Evolutionary conservation across 2,329 filamentous ascomycete species (phyloP).

Genomic region (Shiraia bambusicola): DNA sequence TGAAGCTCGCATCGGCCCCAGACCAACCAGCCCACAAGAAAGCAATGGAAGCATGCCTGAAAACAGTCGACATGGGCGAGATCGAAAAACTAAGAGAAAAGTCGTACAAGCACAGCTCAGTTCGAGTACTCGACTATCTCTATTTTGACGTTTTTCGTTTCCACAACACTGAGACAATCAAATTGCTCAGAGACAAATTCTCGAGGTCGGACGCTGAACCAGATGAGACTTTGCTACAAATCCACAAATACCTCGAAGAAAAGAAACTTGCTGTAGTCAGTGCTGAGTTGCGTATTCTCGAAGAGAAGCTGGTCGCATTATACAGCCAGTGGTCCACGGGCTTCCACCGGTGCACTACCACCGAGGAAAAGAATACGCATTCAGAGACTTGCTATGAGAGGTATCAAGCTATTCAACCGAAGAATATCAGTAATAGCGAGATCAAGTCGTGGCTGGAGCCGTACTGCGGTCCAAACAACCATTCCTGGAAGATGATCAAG

Average conservation of each 20-base stretch:
- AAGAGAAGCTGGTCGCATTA: conserved; percentile 2
- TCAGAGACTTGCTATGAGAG: conserved; percentile 21
- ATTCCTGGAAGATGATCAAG: conserved; percentile 49
- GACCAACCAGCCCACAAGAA: conserved; percentile 43
- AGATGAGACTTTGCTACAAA: conserved; percentile 20
- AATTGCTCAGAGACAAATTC: conserved; percentile 27
- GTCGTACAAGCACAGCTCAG: conserved; percentile 19
- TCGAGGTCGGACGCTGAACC: conserved; percentile 22
- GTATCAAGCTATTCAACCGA: conserved; percentile 25
- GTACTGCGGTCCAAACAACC: conserved; percentile 2
- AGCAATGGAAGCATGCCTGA: conserved; percentile 30
- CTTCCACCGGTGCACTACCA: conserved; percentile 1
- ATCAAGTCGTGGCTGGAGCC: conserved; percentile 16
- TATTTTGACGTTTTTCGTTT: conserved; percentile 56
- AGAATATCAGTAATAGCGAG: conserved; percentile 7
- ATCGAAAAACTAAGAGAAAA: conserved; percentile 19
- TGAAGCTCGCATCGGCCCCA: conserved; percentile 53
- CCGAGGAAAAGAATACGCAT: conserved; percentile 11
- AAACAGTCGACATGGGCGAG: conserved; percentile 15
- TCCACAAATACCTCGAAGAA: conserved; percentile 2
- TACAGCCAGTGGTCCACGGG: conserved; percentile 8
- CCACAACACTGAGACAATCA: conserved; percentile 38
- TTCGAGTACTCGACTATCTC: conserved; percentile 64
- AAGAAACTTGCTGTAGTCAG: conserved; percentile 7
- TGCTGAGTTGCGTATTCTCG: conserved; percentile 11